Percentiles rank a stretch among this genome's conserved stretches.
Evolutionary conservation across 2,329 filamentous ascomycete species (phyloP).

Genomic region (Paecilomyces dactylethromorphus): DNA sequence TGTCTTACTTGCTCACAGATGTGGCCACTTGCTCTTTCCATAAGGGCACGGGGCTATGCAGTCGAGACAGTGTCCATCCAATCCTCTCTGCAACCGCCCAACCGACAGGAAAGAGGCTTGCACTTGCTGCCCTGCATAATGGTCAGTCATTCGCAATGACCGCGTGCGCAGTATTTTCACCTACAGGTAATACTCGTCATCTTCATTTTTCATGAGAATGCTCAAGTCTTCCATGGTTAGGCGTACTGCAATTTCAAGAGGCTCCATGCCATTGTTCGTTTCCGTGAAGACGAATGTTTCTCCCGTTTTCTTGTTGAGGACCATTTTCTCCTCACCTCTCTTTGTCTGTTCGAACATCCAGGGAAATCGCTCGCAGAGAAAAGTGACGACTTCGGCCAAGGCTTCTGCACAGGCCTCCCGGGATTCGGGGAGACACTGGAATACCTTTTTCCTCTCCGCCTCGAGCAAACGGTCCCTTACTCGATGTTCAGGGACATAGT

Average conservation of each 20-base stretch:
- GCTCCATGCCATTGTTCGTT: slow-evolving; percentile 28
- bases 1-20: slow-evolving; percentile 36
- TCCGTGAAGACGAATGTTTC: slow-evolving; percentile 37
- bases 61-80: slow-evolving; percentile 41
- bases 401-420: slow-evolving; percentile 42
- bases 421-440: slow-evolving; percentile 40
- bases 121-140: slow-evolving; percentile 39
- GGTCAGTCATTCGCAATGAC: slow-evolving; percentile 1
- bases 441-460: slow-evolving; percentile 32
- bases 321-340: slow-evolving; percentile 17
- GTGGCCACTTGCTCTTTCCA: slow-evolving; percentile 44
- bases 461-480: slow-evolving; percentile 37
- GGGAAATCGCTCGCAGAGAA: slow-evolving; percentile 39
- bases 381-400: slow-evolving; percentile 39
- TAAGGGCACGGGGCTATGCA: slow-evolving; percentile 42
- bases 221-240: slow-evolving; percentile 49
- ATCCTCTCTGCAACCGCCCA: slow-evolving; percentile 46
- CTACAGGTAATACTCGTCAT: slow-evolving; percentile 43
- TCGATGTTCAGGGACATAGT: slow-evolving; percentile 38
- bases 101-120: slow-evolving; percentile 48
- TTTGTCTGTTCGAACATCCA: slow-evolving; percentile 33
- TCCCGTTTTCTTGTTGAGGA: slow-evolving; percentile 38
- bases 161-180: slow-evolving; percentile 8
- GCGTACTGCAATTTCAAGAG: slow-evolving; percentile 45
- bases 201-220: slow-evolving; percentile 40